Evolutionary conservation across 2,329 filamentous ascomycete genomes (phyloP).

Genomic region (Colletotrichum paranaense): DNA sequence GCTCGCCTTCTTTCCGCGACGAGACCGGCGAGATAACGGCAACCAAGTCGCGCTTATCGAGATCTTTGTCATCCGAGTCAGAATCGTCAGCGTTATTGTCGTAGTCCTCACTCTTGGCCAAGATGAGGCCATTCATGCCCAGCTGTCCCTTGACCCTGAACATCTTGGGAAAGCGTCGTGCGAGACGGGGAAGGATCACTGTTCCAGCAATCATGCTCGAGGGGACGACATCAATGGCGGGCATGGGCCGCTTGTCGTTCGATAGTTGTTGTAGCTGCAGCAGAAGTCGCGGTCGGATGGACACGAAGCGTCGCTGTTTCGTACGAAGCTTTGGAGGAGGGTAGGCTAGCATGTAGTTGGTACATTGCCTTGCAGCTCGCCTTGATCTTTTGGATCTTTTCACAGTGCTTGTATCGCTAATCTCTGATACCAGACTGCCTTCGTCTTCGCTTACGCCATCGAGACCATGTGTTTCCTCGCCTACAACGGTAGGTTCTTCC

Average conservation of each 20-base stretch:
- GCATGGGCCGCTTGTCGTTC: slow-evolving; percentile 69
- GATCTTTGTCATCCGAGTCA: slow-evolving; percentile 61
- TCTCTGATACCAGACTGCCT: slow-evolving; percentile 55
- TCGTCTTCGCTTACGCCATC: slow-evolving; percentile 61
- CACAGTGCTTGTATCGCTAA: slow-evolving; percentile 58
- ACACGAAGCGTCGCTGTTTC: slow-evolving; percentile 74
- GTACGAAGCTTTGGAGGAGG: slow-evolving; percentile 69
- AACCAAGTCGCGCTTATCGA: slow-evolving; percentile 65
- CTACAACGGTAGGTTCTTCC: slow-evolving; percentile 48
- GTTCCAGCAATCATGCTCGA: slow-evolving; percentile 68
- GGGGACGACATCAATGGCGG: slow-evolving; percentile 80
- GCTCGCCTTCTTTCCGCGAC: slow-evolving; percentile 57
- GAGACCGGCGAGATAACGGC: slow-evolving; percentile 73
- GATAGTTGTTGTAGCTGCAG: slow-evolving; percentile 79
- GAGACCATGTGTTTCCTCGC: slow-evolving; percentile 10
- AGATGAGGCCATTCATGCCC: slow-evolving; percentile 75
- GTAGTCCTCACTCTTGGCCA: slow-evolving; percentile 79
- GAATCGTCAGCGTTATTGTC: slow-evolving; percentile 51
- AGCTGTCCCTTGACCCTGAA: slow-evolving; percentile 73
- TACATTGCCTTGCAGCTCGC: slow-evolving; percentile 62
- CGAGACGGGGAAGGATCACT: slow-evolving; percentile 68
- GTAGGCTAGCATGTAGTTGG: slow-evolving; percentile 74
- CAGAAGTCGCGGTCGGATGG: slow-evolving; percentile 75
- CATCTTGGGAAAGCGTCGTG: slow-evolving; percentile 71
- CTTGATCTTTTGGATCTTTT: slow-evolving; percentile 38